Percentiles rank a stretch among this genome's conserved stretches.
Evolutionary conservation across 2,329 filamentous ascomycete genomes (phyloP).

Genomic region (Madurella fahalii): DNA sequence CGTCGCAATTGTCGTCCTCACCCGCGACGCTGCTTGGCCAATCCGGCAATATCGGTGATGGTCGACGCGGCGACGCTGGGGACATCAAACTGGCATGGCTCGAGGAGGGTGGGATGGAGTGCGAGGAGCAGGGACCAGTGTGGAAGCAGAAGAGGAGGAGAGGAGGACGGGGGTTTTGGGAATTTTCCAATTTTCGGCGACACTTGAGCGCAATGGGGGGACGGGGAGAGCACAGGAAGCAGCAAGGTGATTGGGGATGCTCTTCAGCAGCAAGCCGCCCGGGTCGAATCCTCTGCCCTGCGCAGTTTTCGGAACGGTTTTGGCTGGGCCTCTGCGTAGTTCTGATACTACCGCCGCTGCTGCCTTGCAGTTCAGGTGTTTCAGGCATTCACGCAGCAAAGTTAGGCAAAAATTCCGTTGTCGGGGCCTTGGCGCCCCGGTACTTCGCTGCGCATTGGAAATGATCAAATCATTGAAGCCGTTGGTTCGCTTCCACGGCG

Average conservation of each 20-base stretch:
- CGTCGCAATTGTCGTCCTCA: slow-evolving; percentile 23
- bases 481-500: background rate
- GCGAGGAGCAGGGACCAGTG: slow-evolving; percentile 20
- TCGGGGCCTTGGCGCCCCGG: slow-evolving; percentile 24
- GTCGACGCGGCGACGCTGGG: slow-evolving; percentile 25
- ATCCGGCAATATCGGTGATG: slow-evolving; percentile 26
- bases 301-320: slow-evolving; percentile 27
- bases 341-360: slow-evolving; percentile 20
- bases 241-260: slow-evolving; percentile 28
- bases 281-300: slow-evolving; percentile 19
- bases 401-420: slow-evolving; percentile 22
- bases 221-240: slow-evolving; percentile 24
- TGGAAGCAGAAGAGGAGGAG: slow-evolving; percentile 19
- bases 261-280: slow-evolving; percentile 8
- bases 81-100: slow-evolving; percentile 29
- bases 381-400: slow-evolving; percentile 25
- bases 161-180: slow-evolving; percentile 25
- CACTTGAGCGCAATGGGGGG: slow-evolving; percentile 26
- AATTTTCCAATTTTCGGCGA: slow-evolving; percentile 28
- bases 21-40: slow-evolving; percentile 24
- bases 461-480: background rate
- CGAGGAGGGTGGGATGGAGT: slow-evolving; percentile 14
- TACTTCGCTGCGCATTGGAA: slow-evolving; percentile 10
- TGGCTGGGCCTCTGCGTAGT: slow-evolving; percentile 20
- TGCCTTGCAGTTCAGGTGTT: slow-evolving; percentile 23